A percentile compares a stretch with the other conserved stretches of the same genome.
phyloP scores from a whole-genome alignment of 331 rosid genomes.

The Spiraea crenata region DNA sequence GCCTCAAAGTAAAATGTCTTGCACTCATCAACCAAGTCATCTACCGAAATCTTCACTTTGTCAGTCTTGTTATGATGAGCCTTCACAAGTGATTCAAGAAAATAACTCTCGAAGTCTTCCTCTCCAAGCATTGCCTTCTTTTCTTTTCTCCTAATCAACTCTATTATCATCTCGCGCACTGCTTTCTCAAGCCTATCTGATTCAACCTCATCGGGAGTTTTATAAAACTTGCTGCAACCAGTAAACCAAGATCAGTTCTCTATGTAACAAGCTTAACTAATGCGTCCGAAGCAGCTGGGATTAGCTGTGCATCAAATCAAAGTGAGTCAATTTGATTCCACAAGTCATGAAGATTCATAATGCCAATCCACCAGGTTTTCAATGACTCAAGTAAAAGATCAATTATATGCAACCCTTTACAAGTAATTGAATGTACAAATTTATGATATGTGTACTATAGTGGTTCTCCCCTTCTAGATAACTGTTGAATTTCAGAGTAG shows the following conservation, averaged over 20 bases:
- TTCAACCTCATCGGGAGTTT: conserved; percentile 6
- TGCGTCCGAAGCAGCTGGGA: neutral
- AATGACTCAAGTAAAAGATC: too few relatives aligned
- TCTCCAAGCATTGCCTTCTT: conserved; percentile 6
- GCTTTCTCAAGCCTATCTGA: conserved; percentile 12
- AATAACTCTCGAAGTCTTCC: conserved; percentile 22
- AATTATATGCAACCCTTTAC: too few relatives aligned
- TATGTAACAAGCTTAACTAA: too few relatives aligned
- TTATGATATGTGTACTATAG: too few relatives aligned
- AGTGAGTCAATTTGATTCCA: too few relatives aligned
- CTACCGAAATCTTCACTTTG: conserved; percentile 5
- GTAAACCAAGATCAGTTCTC: too few relatives aligned
- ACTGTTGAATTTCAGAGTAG: too few relatives aligned
- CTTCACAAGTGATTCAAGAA: conserved; percentile 20
- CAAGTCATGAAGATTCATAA: too few relatives aligned
- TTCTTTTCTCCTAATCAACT: conserved; percentile 13
- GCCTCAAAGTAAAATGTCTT: conserved; percentile 34
- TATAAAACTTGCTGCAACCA: conserved; percentile 18
- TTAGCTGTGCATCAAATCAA: too few relatives aligned
- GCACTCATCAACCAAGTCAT: conserved; percentile 34
- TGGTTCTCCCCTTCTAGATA: too few relatives aligned
- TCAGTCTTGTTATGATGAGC: conserved; percentile 12
- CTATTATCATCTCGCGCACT: neutral
- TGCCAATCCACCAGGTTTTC: too few relatives aligned
- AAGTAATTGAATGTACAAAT: too few relatives aligned